Base-by-base conservation (phyloP, 148 eudicot genomes). In the Fallopia convolvulus region DNA sequence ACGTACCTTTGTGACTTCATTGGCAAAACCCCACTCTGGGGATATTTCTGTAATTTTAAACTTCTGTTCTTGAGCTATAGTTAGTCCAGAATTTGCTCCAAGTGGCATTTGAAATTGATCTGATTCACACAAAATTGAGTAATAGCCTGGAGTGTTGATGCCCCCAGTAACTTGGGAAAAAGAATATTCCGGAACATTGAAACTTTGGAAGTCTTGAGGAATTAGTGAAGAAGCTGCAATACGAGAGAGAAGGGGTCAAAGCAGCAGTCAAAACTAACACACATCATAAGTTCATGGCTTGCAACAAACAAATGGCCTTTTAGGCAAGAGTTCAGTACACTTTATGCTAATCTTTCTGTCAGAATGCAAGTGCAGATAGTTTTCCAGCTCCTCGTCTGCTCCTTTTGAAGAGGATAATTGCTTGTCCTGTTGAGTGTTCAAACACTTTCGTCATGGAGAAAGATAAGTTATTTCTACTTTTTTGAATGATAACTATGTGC, bases 1-100 rank as follows among this genome's bases (percentile, higher is more conserved):
- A 80, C 52, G 39, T 85, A 91, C 98, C 97, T 90, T 91, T 4
- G 94, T 85, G 70, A 84, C 76, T 79, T 87, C 90, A 23, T 85
- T 78, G 60, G 87, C 77, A 83, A 85, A 93, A 78, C 94, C 90
- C 97, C 93, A 93, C 70, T 88, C 90, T 32, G 98, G 98, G 48
- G 91, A 90, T 80, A 93, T 80, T 78, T 87, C 94, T 26, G 79
- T 88, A 78, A 93, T 93, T 8, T 88, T 86, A 77, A 93, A 93
- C 83, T 82, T 91, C 84, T 93, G 97, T 32, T 81, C 82, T 70
- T 86, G 83, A 33, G 97, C 80, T 77, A 90, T 78, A 55, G 89
- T 91, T 82, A 87, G 80, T 77, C 87, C 85, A 82, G 85, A 76
- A 78, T 79, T 83, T 76, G 81, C 80, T 79, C 76, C 88, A 80